Evolutionary conservation across 2,329 filamentous ascomycete species (phyloP), one percentile per base, ranked within the genome.

Genomic region (Blastomyces parvus): DNA sequence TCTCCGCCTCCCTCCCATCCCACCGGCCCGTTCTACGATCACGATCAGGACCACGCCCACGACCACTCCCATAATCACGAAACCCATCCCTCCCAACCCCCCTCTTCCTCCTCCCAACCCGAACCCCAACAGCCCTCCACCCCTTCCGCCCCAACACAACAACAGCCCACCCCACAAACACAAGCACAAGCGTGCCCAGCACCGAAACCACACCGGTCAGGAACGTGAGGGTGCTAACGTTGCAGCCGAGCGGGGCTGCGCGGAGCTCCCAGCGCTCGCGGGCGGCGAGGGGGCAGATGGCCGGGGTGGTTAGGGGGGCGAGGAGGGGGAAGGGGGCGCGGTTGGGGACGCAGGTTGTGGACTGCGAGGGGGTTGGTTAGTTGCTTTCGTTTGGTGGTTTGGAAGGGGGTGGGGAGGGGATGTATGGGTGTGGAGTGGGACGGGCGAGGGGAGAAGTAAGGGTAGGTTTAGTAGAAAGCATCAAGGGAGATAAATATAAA

Each of bases 181-280:
- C 56, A n/a, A 70, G 58, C 5, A 60, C 65, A 42, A 74, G 30
- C 14, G 73, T 76, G 7, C 68, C 67, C 4, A 73, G 8, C 22
- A 78, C 69, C 14, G 74, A 67, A 17, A 72, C 69, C 0, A 73
- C 50, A 14, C 71, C 69, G 22, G 74, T 74, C 22, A 79, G 53
- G 38, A 78, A 69, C 2, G 75, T 77, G 64, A 75, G 66, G 0
- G 75, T 77, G 63, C 76, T 78, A 36, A 76, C 75, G 50, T 73
- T 69, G 60, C 77, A 79, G 27, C 76, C 75, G 27, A 78, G 73
- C 0, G 75, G 73, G 19, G 66, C 61, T 13, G 74, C 70, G 7
- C 77, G 71, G 27, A 79, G 67, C 59, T 79, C 77, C 76, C 77
- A 79, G 61, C 74, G 68, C 69, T 79, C 77, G 57, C 72, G 70